Evolutionary conservation across 345 rosid genomes (phyloP).

Genomic region (Lumnitzera racemosa): DNA sequence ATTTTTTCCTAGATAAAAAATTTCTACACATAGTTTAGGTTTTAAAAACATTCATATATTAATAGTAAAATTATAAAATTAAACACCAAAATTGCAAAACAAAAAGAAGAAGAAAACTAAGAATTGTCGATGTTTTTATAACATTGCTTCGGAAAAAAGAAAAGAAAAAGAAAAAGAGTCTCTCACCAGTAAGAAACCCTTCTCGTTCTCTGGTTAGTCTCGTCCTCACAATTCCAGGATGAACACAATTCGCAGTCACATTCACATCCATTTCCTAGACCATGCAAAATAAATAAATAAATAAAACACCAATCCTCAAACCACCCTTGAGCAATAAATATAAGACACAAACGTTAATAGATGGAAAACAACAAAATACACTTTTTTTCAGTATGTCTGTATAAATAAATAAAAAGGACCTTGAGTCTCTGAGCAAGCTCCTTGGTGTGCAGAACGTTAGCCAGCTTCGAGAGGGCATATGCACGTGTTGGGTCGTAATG

Average conservation of each 20-base stretch:
- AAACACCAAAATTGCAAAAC: too few species aligned
- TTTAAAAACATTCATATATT: too few species aligned
- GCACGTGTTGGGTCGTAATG: slow-evolving; percentile 94
- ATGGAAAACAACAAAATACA: slow-evolving; percentile 26
- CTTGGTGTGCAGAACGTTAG: slow-evolving; percentile 92
- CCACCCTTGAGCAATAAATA: neutral
- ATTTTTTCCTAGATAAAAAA: too few species aligned
- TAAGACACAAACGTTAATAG: neutral
- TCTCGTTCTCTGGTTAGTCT: slow-evolving; percentile 90
- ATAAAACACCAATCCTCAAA: neutral
- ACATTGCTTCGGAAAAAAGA: neutral
- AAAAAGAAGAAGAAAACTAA: too few species aligned
- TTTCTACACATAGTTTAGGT: too few species aligned
- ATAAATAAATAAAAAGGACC: slow-evolving; percentile 22
- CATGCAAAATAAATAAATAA: neutral
- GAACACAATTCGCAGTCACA: slow-evolving; percentile 84
- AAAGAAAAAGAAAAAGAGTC: neutral
- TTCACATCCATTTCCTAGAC: slow-evolving; percentile 72
- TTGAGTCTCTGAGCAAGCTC: slow-evolving; percentile 75
- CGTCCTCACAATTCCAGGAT: slow-evolving; percentile 91
- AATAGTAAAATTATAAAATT: too few species aligned
- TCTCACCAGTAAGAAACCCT: slow-evolving; percentile 69
- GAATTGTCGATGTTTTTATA: too few species aligned
- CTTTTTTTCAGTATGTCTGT: slow-evolving; percentile 6
- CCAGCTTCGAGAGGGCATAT: slow-evolving; percentile 97